Conservation (phyloP, 1,139 yeast species). For the Sugiyamaella grinbergsii region DNA sequence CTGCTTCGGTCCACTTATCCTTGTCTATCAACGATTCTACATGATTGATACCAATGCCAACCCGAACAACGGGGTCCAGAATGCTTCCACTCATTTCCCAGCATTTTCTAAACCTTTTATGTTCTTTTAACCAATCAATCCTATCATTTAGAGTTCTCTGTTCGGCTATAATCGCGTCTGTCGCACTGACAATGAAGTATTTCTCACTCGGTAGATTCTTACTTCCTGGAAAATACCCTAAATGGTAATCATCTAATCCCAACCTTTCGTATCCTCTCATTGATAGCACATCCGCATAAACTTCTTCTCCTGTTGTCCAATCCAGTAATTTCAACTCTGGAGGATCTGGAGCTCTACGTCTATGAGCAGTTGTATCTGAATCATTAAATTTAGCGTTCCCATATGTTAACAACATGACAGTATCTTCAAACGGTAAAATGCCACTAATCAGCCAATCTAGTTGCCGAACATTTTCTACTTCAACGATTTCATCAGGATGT, state of each 20-base stretch:
- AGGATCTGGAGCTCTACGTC: slow-evolving; percentile 36
- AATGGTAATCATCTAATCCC: slow-evolving; percentile 78
- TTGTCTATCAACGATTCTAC: slow-evolving; percentile 55
- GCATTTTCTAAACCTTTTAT: slow-evolving; percentile 60
- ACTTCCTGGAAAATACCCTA: slow-evolving; percentile 37
- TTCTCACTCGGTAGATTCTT: slow-evolving; percentile 37
- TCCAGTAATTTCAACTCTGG: slow-evolving; percentile 79
- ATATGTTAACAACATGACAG: slow-evolving; percentile 48
- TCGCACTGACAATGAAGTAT: slow-evolving; percentile 75
- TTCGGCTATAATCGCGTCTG: slow-evolving; percentile 76
- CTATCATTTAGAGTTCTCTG: slow-evolving; percentile 69
- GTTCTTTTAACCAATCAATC: slow-evolving; percentile 68
- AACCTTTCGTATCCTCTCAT: slow-evolving; percentile 55
- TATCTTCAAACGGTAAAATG: slow-evolving; percentile 60
- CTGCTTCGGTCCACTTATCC: slow-evolving; percentile 61
- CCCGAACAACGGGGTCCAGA: slow-evolving; percentile 52
- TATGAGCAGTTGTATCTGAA: not conserved
- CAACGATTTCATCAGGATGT: slow-evolving; percentile 54
- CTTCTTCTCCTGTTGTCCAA: slow-evolving; percentile 66
- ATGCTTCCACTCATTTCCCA: slow-evolving; percentile 73
- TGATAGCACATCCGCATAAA: slow-evolving; percentile 81
- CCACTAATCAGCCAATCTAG: slow-evolving; percentile 75
- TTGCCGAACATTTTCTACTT: slow-evolving; percentile 56
- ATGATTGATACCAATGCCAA: slow-evolving; percentile 64
- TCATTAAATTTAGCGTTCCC: slow-evolving; percentile 2